A percentile compares a stretch with the other conserved stretches of the same genome.
Evolutionary conservation across 2,329 filamentous ascomycete species (phyloP).

Genomic region (Aureobasidium sp.): DNA sequence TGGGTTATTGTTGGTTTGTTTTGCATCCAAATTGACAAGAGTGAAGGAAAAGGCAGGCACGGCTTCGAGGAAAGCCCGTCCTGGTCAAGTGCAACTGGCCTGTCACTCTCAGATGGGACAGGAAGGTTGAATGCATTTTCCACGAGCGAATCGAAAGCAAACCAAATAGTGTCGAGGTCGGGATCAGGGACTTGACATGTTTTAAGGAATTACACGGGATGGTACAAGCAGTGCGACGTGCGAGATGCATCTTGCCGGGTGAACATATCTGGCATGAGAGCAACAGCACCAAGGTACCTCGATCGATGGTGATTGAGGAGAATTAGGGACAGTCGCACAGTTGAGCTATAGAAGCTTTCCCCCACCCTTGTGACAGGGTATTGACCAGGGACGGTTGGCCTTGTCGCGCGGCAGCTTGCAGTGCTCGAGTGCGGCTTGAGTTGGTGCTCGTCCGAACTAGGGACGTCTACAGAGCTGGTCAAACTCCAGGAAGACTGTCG

Average conservation of each 20-base stretch:
- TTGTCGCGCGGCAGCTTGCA: slow-evolving; percentile 1
- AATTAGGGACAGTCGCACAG: slow-evolving; percentile 4
- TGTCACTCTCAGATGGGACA: background rate
- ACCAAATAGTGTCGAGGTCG: slow-evolving; percentile 7
- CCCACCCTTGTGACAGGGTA: slow-evolving; percentile 10
- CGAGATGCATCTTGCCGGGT: background rate
- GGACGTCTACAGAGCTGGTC: background rate
- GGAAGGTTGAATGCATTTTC: background rate
- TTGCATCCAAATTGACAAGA: background rate
- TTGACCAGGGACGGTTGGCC: background rate
- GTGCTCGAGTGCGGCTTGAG: background rate
- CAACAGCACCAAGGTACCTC: background rate
- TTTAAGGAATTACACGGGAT: background rate
- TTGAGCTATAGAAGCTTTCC: slow-evolving; percentile 10
- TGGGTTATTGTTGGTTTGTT: background rate
- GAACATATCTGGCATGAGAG: background rate
- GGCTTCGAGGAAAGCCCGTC: background rate
- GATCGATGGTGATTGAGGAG: background rate
- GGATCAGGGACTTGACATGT: background rate
- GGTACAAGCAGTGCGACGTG: slow-evolving; percentile 11
- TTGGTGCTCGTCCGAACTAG: background rate
- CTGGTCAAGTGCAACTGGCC: background rate
- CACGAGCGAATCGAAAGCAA: background rate
- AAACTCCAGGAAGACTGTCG: background rate
- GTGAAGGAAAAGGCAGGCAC: slow-evolving; percentile 7